A percentile compares a stretch with the other conserved stretches of the same genome.
Conservation (phyloP, 768 basidiomycete species). For the Phylloporus sp. region DNA sequence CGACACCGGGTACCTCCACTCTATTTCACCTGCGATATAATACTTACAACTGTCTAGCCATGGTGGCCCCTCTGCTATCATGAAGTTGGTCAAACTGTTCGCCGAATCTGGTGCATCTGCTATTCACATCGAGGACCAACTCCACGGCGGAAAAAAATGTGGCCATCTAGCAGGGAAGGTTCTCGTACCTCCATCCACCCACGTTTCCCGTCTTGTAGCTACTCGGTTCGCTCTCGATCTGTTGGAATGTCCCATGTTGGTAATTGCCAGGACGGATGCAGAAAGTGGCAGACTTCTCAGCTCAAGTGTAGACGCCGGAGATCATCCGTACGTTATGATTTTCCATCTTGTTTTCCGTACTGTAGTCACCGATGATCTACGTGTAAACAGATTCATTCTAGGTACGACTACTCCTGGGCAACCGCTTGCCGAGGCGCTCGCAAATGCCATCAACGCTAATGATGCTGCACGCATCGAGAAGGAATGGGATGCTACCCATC, state of each 20-base stretch:
- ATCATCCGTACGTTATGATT: conserved; percentile 53
- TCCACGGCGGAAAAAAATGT: conserved; percentile 95
- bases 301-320: conserved; percentile 74
- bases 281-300: conserved; percentile 84
- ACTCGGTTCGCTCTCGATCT: conserved; percentile 90
- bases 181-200: conserved; percentile 85
- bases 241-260: conserved; percentile 80
- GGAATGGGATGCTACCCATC: conserved; percentile 66
- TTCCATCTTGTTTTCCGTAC: conserved; percentile 4
- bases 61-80: conserved; percentile 87
- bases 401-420: conserved; percentile 51
- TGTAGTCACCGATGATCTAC: conserved; percentile 7
- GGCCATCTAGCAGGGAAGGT: conserved; percentile 92
- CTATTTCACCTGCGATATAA: background rate
- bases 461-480: conserved; percentile 74
- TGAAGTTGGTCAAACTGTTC: conserved; percentile 92
- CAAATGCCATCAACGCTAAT: conserved; percentile 58
- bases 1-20: conserved; percentile 73
- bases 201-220: conserved; percentile 79
- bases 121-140: conserved; percentile 91
- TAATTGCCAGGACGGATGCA: conserved; percentile 91
- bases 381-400: conserved; percentile 50
- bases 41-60: conserved; percentile 49
- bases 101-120: conserved; percentile 92
- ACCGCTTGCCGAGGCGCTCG: conserved; percentile 65